Conservation (phyloP, 1,284 basidiomycete species). For the Cutaneotrichosporon cutaneum region DNA sequence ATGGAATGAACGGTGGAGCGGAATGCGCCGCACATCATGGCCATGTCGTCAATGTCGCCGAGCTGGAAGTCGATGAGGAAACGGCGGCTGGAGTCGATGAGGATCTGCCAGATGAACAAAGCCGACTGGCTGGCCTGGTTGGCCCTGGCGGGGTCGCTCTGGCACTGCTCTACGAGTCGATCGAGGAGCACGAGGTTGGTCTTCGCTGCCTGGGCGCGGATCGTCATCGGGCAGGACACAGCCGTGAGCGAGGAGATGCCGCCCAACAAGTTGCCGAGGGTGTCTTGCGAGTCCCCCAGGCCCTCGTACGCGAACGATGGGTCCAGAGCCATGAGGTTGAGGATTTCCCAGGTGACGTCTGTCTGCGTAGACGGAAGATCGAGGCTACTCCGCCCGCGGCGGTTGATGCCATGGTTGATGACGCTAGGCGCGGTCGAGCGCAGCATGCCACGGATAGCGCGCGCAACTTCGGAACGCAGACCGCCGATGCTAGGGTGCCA, state of each 20-base stretch:
- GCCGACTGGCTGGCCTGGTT: conserved; percentile 17
- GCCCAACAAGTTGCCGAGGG: conserved; percentile 26
- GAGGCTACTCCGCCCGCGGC: conserved; percentile 20
- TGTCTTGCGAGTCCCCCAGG: conserved; percentile 25
- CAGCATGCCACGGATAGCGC: conserved; percentile 29
- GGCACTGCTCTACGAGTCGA: conserved; percentile 14
- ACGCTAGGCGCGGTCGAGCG: conserved; percentile 13
- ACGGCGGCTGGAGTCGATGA: conserved; percentile 41
- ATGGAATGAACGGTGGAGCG: conserved; percentile 30
- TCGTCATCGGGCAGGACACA: conserved; percentile 28
- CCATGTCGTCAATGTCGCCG: conserved; percentile 37
- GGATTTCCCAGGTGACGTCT: conserved; percentile 36
- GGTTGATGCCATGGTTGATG: conserved; percentile 13
- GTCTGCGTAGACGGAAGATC: conserved; percentile 26
- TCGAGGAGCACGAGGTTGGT: conserved; percentile 32
- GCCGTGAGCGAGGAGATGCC: conserved; percentile 33
- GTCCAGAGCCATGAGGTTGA: conserved; percentile 34
- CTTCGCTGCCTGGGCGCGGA: conserved; percentile 32
- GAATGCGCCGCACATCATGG: conserved; percentile 32
- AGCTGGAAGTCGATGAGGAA: conserved; percentile 40
- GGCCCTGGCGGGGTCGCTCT: conserved; percentile 14
- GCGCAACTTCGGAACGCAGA: conserved; percentile 30
- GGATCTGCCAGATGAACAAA: conserved; percentile 35
- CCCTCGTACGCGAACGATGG: conserved; percentile 34
- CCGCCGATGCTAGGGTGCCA: conserved; percentile 32